Evolutionary conservation across 208 protist species (phyloP).

Genomic region (Trichomonas vaginalis): DNA sequence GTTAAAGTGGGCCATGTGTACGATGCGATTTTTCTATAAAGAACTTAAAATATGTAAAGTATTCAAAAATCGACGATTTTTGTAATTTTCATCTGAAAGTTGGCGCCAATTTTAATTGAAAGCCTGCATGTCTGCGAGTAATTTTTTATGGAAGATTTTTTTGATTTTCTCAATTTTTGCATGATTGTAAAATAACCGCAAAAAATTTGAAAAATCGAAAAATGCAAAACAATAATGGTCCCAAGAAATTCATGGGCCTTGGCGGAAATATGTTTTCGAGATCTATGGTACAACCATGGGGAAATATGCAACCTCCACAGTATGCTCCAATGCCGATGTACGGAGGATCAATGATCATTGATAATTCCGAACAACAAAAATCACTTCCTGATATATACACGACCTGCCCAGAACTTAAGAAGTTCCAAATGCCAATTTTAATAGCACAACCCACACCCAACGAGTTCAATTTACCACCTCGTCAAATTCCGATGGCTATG

Average conservation of each 20-base stretch:
- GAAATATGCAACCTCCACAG: background rate
- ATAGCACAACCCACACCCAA: background rate
- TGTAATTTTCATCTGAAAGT: background rate
- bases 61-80: background rate
- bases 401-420: background rate
- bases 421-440: background rate
- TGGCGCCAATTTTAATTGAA: background rate
- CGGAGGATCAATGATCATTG: background rate
- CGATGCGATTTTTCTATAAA: too few relatives aligned
- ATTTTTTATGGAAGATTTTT: background rate
- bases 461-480: background rate
- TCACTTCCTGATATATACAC: background rate
- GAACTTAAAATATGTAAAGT: background rate
- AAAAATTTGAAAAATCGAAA: background rate
- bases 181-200: background rate
- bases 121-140: background rate
- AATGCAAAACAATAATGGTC: background rate
- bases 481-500: background rate
- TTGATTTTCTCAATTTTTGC: background rate
- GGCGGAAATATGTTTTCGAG: background rate
- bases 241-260: background rate
- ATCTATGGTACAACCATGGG: background rate
- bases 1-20: too few relatives aligned
- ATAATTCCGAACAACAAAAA: background rate
- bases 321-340: background rate